Percentiles rank a stretch among this genome's conserved stretches.
phyloP scores from a whole-genome alignment of 2,329 filamentous ascomycete species.

The Fusarium dlaminii region DNA sequence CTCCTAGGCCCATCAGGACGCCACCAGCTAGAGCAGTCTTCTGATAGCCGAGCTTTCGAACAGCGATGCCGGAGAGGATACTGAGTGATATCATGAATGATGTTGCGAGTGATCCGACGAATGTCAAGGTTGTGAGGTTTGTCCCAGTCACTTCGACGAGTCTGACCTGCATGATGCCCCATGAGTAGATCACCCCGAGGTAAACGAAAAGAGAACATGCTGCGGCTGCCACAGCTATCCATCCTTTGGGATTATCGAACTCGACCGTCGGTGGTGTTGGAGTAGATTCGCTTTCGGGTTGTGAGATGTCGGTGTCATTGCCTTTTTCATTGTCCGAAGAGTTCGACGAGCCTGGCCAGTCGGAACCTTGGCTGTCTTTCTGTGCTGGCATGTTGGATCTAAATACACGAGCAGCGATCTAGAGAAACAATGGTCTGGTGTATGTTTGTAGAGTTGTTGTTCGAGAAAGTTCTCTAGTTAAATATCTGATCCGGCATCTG shows the following conservation, averaged over 20 bases:
- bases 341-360: neutral
- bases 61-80: conserved; percentile 24
- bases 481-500: neutral
- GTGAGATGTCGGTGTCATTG: conserved; percentile 1
- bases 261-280: neutral
- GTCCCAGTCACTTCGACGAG: conserved; percentile 39
- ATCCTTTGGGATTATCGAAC: conserved; percentile 28
- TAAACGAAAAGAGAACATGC: conserved; percentile 42
- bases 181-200: conserved; percentile 45
- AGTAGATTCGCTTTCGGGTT: neutral
- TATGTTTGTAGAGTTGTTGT: neutral
- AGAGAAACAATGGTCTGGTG: neutral
- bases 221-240: conserved; percentile 31
- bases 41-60: conserved; percentile 39
- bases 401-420: rapidly evolving
- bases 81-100: conserved; percentile 42
- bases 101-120: conserved; percentile 44
- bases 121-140: conserved; percentile 41
- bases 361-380: rapidly evolving
- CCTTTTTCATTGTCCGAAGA: conserved; percentile 28
- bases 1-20: conserved; percentile 43
- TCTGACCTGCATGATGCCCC: conserved; percentile 45
- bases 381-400: neutral
- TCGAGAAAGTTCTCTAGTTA: neutral
- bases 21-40: conserved; percentile 37